A percentile compares a stretch with the other conserved stretches of the same genome.
phyloP scores from a whole-genome alignment of 331 rosid species.

The Dryas integrifolia region DNA sequence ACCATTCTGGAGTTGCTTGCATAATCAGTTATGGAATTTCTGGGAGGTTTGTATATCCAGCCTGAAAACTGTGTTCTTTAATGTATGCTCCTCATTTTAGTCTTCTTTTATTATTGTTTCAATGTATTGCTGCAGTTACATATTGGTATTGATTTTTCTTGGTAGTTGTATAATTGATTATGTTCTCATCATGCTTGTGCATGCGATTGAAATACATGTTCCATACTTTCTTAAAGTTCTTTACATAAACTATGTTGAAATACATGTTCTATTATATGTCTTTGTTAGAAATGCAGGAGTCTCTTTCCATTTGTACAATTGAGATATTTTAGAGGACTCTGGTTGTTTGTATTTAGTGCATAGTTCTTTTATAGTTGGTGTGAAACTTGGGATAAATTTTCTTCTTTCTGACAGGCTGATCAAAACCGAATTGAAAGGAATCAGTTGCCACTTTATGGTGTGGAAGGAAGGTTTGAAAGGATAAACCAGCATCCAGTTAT shows the following conservation, averaged over 20 bases:
- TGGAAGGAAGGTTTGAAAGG: conserved; percentile 89
- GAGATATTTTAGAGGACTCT: not conserved
- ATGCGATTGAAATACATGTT: not conserved
- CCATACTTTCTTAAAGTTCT: not conserved
- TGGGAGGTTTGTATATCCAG: conserved; percentile 55
- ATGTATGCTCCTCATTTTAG: not conserved
- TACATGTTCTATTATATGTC: not conserved
- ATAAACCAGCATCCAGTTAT: conserved; percentile 95
- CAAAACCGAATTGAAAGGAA: conserved; percentile 61
- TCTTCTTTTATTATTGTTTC: not conserved
- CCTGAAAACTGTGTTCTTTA: not conserved
- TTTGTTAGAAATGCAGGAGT: not conserved
- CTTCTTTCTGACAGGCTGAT: conserved; percentile 65
- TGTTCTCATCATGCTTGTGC: not conserved
- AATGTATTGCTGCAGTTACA: not conserved
- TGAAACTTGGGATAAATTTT: conserved; percentile 21
- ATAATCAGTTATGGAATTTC: conserved; percentile 85
- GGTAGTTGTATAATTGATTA: not conserved
- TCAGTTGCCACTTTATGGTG: conserved; percentile 76
- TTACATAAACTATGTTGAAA: not conserved
- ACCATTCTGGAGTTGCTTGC: conserved; percentile 90
- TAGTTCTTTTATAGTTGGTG: conserved; percentile 8
- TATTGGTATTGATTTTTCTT: not conserved
- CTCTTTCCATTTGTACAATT: not conserved
- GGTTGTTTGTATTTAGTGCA: not conserved